Evolutionary conservation across 129 eudicot genomes (phyloP), one percentile per base, ranked within the genome.

Genomic region (carrot (Daucus carota)): DNA sequence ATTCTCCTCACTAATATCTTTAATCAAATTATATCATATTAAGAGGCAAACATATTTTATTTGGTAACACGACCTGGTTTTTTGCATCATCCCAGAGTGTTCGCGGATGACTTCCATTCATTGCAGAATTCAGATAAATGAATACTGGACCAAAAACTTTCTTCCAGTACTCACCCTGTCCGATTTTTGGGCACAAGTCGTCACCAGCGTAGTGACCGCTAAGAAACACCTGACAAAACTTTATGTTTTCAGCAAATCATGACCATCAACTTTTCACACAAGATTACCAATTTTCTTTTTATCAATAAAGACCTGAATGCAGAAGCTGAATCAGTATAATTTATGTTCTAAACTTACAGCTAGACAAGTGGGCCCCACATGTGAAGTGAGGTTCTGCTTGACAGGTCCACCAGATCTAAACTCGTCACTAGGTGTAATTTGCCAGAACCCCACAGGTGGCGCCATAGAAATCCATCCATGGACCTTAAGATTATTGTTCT

Each of bases 191-290:
- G 70, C 86, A 88, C 44, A 90, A 77, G 78, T 86, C 91, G 40
- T 87, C 92, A 73, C 98, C 98, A 1, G 91, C 98, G 69, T 90
- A 93, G 72, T 90, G 98, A 42, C 87, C 91, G 75, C 98, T 90
- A 29, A 88, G 87, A 85, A 90, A 93, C 84, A 93, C 87, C 98
- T 93, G 79, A 29, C 13, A 13, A 62, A 36, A 4, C 29, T 60
- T 46, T 41, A 68, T 31, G 31, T 8, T 38, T 28, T 42, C 15
- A 43, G 54, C 54, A 41, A 48, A 24, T 26, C n/a, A 43, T 43
- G 5, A 13, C 29, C 20, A 63, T 65, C 45, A 41, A 62, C 29
- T 41, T 62, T 34, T 22, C 26, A 60, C n/a, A 6, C 26, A 36
- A 54, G 13, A 45, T 13, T 15, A n/a, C 14, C 6, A 33, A 42